Evolutionary conservation across 768 basidiomycete species (phyloP), one percentile per base, ranked within the genome.

Genomic region (Boletus patriciae): DNA sequence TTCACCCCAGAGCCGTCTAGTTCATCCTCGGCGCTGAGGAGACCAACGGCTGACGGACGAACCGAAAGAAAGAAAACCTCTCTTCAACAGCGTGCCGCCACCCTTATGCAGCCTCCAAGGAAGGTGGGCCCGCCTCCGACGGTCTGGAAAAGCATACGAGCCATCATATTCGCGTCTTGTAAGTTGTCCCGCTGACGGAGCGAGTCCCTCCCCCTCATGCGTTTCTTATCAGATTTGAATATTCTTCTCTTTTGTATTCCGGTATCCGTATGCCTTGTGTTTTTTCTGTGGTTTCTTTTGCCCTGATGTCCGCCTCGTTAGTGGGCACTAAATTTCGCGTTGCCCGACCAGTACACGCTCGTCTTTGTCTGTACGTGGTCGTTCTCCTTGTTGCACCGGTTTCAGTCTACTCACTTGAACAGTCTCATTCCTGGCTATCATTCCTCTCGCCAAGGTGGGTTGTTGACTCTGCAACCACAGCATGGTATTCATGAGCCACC

Each of bases 401-500:
- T 34, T 13, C 6, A 36, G 34, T 55, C 8, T 27, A 36, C 46
- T 60, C 12, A 53, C 23, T 27, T 25, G 12, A n/a, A 45, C 60
- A 90, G 88, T 87, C 65, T 83, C 85, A 1, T 92, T 94, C 67
- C 72, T 91, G 42, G 84, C 92, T 10, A 94, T 94, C 55, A 82
- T 94, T 57, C 92, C 92, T 7, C 77, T 94, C 6, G 92, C 92
- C 40, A 90, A 92, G 74, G 88, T 87, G 41, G 27, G 50, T 31
- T 1, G 11, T 13, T 27, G 13, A 34, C 36, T 36, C 23, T 31
- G 31, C 2, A 29, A n/a, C 47, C 34, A 6, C 33, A 19, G 9
- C 38, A 7, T 27, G 8, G 33, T 57, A 13, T 61, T 59, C 19
- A 65, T 31, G 10, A 18, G 21, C 38, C 46, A 33, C 2, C 54